Percentiles rank a stretch among this genome's conserved stretches.
These are phyloP conservation scores for Eurotiales sp. DNA, from an alignment of 2,329 filamentous ascomycete genomes.

Conservation along the genomic window DNA sequence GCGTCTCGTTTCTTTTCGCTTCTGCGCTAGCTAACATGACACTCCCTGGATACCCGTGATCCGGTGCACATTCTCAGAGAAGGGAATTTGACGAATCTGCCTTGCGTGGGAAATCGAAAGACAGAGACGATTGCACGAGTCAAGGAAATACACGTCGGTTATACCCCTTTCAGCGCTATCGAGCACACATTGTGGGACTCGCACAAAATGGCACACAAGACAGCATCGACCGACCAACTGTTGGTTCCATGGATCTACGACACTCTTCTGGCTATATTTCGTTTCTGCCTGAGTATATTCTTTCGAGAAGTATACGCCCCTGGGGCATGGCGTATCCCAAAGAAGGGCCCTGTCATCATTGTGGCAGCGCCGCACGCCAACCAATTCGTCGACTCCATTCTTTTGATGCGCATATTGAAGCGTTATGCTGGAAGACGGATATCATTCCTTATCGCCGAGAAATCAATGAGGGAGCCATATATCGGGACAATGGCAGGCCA, in stretches of 20 bases:
- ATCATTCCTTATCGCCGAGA: constrained; percentile 89
- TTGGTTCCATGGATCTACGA: constrained; percentile 50
- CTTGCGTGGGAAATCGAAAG: no score
- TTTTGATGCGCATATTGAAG: constrained; percentile 85
- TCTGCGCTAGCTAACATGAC: no score
- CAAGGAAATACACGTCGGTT: not conserved
- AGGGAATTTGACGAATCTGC: no score
- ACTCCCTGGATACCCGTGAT: not conserved
- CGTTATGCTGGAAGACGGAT: constrained; percentile 84
- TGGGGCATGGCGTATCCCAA: constrained; percentile 90
- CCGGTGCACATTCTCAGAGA: not conserved
- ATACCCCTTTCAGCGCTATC: not conserved
- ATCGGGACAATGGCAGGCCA: constrained; percentile 82
- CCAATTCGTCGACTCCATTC: constrained; percentile 94
- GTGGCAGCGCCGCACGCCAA: constrained; percentile 97
- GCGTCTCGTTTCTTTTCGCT: not conserved
- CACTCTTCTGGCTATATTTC: constrained; percentile 47
- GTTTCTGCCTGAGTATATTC: constrained; percentile 84
- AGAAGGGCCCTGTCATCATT: constrained; percentile 83
- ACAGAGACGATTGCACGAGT: no score
- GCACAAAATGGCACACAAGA: constrained; percentile 3
- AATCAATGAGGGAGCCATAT: constrained; percentile 85
- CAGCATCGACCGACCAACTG: constrained; percentile 9
- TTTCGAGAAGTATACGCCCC: constrained; percentile 95
- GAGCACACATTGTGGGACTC: not conserved